Percentiles rank a stretch among this genome's conserved stretches.
Evolutionary conservation across 305 asterid genomes (phyloP).

Genomic region (Fraxinus xanthoxyloides): DNA sequence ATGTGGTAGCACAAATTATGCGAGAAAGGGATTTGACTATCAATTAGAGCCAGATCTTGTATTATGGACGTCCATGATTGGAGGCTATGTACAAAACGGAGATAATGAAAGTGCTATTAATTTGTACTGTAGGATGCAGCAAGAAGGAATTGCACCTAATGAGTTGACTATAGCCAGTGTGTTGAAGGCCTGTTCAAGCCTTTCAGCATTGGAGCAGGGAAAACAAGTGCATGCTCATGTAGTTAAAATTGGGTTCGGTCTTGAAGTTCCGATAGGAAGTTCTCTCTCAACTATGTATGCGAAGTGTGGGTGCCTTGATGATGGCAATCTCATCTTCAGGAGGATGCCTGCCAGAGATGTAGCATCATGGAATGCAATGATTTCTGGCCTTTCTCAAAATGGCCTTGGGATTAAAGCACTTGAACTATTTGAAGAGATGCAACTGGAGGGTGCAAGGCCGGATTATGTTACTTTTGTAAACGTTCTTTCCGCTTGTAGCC

Average conservation of each 20-base stretch:
- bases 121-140: slow-evolving; percentile 71
- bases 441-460: slow-evolving; percentile 44
- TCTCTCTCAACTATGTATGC: slow-evolving; percentile 85
- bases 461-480: slow-evolving; percentile 69
- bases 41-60: slow-evolving; percentile 66
- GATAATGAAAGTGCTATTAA: slow-evolving; percentile 62
- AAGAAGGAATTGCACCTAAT: slow-evolving; percentile 58
- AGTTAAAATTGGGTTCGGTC: slow-evolving; percentile 65
- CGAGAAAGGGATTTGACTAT: slow-evolving; percentile 63
- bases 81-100: slow-evolving; percentile 78
- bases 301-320: slow-evolving; percentile 69
- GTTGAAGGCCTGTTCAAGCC: slow-evolving; percentile 80
- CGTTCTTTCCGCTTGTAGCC: slow-evolving; percentile 80
- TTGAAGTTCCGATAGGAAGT: slow-evolving; percentile 85
- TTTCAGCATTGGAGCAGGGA: slow-evolving; percentile 85
- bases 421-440: slow-evolving; percentile 72
- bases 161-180: slow-evolving; percentile 82
- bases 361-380: slow-evolving; percentile 87
- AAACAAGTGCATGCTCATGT: slow-evolving; percentile 77
- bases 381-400: slow-evolving; percentile 80
- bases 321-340: slow-evolving; percentile 51
- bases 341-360: slow-evolving; percentile 75
- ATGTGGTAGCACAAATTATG: slow-evolving; percentile 62
- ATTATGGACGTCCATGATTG: slow-evolving; percentile 86
- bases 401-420: slow-evolving; percentile 71